Evolutionary conservation across 2,329 filamentous ascomycete species (phyloP), one percentile per base, ranked within the genome.

Genomic region (Diaporthe sp.): DNA sequence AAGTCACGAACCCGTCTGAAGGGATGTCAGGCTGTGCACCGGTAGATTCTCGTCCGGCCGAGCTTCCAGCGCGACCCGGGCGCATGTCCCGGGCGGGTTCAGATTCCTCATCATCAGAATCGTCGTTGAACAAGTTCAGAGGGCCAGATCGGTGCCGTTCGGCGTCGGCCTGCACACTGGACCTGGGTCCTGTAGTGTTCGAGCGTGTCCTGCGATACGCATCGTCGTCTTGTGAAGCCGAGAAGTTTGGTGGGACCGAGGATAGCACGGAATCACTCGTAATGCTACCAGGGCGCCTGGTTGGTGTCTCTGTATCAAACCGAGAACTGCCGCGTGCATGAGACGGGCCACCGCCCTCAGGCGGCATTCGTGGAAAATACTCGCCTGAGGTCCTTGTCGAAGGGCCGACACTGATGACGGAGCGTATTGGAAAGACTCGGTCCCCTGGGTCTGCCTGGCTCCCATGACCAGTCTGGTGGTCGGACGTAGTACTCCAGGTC

Each of bases 381-480:
- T 85, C 85, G 61, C 78, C 80, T 7, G 83, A 79, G 77, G 80
- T 87, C 85, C 84, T 82, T 69, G 78, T 79, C 67, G 82, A 84
- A 9, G 90, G 90, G 78, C 94, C 92, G 55, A 96, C 90, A 9
- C 91, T 94, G 34, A 96, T 87, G 58, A 94, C 92, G n/a, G 94
- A 95, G 67, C 94, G 91, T 44, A 96, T 94, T n/a, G 94, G 94
- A 74, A 94, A 96, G 7, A 96, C 93, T 73, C 93, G 89, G 79
- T 96, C 88, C 44, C 83, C 82, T 39, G 81, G 80, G 67, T 86
- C 84, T 31, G 81, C 80, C 67, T 78, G 80, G 72, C 77, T 81
- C 72, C 79, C 78, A 62, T 84, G 78, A 19, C 82, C 81, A 6
- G 81, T 79, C 72, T 87, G 87, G 55, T 79, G 83, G 42, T 88